Percentiles rank a stretch among this genome's conserved stretches.
Conservation (phyloP, 192 early-diverging fungal species). For the Phycomyces nitens region DNA sequence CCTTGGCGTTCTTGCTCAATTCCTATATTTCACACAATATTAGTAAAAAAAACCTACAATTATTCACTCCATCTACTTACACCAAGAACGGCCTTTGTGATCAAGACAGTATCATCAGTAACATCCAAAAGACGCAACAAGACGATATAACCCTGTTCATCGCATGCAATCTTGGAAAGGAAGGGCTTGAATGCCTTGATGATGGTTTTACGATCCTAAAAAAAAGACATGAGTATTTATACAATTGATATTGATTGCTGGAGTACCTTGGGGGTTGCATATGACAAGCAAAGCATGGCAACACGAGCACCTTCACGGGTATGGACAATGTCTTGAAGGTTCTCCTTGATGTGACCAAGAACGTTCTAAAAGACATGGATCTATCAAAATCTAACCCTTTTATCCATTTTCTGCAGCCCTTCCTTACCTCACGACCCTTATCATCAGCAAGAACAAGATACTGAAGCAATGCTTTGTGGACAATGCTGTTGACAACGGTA, state of each 20-base stretch:
- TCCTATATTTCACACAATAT: conserved; percentile 18
- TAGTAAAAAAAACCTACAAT: background rate
- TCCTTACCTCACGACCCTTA: conserved; percentile 47
- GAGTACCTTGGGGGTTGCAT: conserved; percentile 71
- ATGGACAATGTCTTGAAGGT: conserved; percentile 83
- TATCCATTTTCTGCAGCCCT: background rate
- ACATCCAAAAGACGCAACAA: conserved; percentile 80
- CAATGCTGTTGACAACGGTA: conserved; percentile 70
- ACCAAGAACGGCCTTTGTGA: conserved; percentile 71
- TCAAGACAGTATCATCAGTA: conserved; percentile 89
- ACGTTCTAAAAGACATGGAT: conserved; percentile 38
- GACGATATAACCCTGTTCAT: conserved; percentile 88
- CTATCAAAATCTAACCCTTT: background rate
- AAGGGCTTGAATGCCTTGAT: conserved; percentile 82
- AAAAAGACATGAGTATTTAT: no score
- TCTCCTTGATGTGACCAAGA: conserved; percentile 78
- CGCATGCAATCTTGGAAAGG: conserved; percentile 73
- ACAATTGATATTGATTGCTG: no score
- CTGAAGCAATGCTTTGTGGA: conserved; percentile 85
- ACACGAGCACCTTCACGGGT: conserved; percentile 88
- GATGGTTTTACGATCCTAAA: conserved; percentile 81
- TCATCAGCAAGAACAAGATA: conserved; percentile 69
- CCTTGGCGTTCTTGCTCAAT: conserved; percentile 47
- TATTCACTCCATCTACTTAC: no score
- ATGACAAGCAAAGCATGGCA: conserved; percentile 75